Evolutionary conservation across 139 green algal genomes (phyloP), one percentile per base, ranked within the genome.

Genomic region (Zygnema circumcarinatum): DNA sequence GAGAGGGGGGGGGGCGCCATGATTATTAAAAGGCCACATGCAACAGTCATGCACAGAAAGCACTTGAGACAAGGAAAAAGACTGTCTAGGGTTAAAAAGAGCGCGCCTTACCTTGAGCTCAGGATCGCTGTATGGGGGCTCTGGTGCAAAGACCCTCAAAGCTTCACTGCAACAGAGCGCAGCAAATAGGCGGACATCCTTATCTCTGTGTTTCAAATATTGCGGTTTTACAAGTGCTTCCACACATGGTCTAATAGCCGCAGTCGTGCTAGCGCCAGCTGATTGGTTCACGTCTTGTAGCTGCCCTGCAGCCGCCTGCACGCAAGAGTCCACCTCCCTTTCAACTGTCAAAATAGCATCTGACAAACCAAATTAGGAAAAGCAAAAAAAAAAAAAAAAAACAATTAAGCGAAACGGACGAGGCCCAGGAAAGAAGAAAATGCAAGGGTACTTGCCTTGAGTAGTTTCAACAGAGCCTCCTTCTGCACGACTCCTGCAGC

Each of bases 91-190:
- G n/a, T n/a, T n/a, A n/a, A n/a, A n/a, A n/a, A n/a, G n/a, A n/a
- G n/a, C n/a, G n/a, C n/a, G n/a, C n/a, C n/a, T n/a, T n/a, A 91
- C 87, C 87, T 91, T 88, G 2, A 91, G 82, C 38, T 40, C 21
- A 22, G 16, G 11, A 36, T 91, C 87, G 7, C 76, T 54, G 54
- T 87, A 90, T 1, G 87, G 87, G 21, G 87, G 35, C 20, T 91
- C 82, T 1, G 87, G 87, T 20, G 87, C 87, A 42, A 79, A 91
- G 16, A 91, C 29, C 38, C 81, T 69, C n/a, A 91, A 74, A 21
- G 88, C 52, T 16, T 91, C 87, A 22, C 67, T 69, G 16, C 83
- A 40, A 75, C 82, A 89, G 16, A n/a, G 38, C 83, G 87, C 87
- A 2, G 67, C 84, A 31, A 91, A 74, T n/a, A 91, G n/a, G 29